phyloP scores from a whole-genome alignment of 1,284 basidiomycete genomes.

The Ustilago cynodontis region DNA sequence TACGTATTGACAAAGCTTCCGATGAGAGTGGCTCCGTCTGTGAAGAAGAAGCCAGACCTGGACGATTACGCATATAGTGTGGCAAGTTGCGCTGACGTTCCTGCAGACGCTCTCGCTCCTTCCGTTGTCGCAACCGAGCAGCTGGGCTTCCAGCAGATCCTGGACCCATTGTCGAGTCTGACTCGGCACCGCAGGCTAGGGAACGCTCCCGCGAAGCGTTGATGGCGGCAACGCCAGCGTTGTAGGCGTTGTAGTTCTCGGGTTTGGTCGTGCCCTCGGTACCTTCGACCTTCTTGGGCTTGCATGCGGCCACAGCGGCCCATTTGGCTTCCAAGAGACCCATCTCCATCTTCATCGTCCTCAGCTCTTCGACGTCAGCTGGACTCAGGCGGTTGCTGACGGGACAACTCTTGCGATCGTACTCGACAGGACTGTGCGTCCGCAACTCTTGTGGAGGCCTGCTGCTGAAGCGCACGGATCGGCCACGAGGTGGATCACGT shows the following conservation, averaged over 20 bases:
- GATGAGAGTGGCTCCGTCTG: constrained; percentile 9
- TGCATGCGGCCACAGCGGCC: constrained; percentile 61
- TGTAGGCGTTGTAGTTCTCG: constrained; percentile 49
- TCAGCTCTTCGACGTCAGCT: constrained; percentile 66
- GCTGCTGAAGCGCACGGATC: constrained; percentile 63
- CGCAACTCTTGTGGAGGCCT: constrained; percentile 63
- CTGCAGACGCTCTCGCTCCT: constrained; percentile 47
- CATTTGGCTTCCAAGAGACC: constrained; percentile 66
- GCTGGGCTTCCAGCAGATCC: constrained; percentile 32
- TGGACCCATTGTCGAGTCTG: constrained; percentile 41
- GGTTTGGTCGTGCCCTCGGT: constrained; percentile 50
- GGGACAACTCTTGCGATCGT: constrained; percentile 67
- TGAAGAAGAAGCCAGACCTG: constrained; percentile 5
- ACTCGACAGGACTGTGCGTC: constrained; percentile 68
- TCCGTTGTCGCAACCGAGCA: constrained; percentile 46
- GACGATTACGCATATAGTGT: constrained; percentile 37
- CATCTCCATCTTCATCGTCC: constrained; percentile 66
- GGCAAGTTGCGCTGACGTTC: constrained; percentile 50
- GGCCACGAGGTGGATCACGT: constrained; percentile 43
- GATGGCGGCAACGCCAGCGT: constrained; percentile 47
- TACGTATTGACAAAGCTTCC: constrained; percentile 48
- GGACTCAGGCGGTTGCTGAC: constrained; percentile 64
- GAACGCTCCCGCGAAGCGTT: constrained; percentile 33
- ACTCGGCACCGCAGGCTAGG: constrained; percentile 41
- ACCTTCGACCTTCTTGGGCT: constrained; percentile 43